Conservation (phyloP, 164 flowering plant genomes). For the Vitis amurensis region DNA sequence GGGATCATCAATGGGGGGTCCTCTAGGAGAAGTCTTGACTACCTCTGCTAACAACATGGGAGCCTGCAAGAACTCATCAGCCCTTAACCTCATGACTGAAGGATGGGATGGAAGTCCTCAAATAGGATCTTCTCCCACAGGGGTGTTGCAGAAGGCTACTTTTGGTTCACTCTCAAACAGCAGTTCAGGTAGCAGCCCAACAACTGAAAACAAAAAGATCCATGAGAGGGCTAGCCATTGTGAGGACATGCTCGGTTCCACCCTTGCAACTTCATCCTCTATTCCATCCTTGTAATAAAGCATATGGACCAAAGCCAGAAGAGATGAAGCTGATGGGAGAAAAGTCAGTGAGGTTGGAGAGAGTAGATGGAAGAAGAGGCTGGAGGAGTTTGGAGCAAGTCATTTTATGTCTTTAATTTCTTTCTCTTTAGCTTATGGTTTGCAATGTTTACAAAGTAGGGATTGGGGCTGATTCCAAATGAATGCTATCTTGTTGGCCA, state of each 20-base stretch:
- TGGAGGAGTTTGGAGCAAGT: background rate
- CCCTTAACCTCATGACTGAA: constrained; percentile 29
- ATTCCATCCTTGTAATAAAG: constrained; percentile 19
- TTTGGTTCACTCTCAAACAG: constrained; percentile 38
- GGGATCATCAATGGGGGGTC: constrained; percentile 42
- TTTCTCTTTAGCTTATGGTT: constrained; percentile 1
- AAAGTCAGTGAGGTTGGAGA: background rate
- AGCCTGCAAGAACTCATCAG: constrained; percentile 21
- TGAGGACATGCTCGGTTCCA: constrained; percentile 34
- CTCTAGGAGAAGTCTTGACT: constrained; percentile 42
- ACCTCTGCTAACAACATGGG: constrained; percentile 12
- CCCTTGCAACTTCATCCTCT: constrained; percentile 26
- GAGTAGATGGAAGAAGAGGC: background rate
- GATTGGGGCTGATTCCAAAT: background rate
- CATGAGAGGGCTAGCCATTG: constrained; percentile 20
- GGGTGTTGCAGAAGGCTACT: constrained; percentile 37
- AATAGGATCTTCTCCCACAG: constrained; percentile 41
- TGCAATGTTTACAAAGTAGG: background rate
- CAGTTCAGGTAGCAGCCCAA: constrained; percentile 35
- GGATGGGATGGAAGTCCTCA: constrained; percentile 36
- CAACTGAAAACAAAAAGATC: constrained; percentile 18
- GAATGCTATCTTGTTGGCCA: background rate
- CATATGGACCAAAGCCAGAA: background rate
- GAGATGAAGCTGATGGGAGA: background rate
- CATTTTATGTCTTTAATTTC: background rate